phyloP scores from a whole-genome alignment of 2,329 filamentous ascomycete species.

The Pseudocercospora vitis region DNA sequence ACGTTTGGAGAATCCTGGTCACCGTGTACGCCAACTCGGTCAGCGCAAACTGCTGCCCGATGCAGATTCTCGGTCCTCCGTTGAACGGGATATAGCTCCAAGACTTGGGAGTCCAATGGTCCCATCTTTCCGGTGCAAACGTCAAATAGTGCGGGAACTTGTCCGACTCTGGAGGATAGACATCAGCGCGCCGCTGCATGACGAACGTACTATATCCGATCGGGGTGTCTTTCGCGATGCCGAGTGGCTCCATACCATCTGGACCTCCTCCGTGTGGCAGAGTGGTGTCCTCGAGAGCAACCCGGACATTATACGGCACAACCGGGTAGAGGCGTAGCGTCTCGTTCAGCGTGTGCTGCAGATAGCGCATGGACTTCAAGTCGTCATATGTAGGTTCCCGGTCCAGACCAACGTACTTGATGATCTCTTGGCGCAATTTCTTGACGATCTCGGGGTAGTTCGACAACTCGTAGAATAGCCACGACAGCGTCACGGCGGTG shows the following conservation, averaged over 20 bases:
- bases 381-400: constrained; percentile 68
- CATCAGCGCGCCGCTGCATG: constrained; percentile 51
- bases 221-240: constrained; percentile 44
- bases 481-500: constrained; percentile 77
- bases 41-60: constrained; percentile 53
- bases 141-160: constrained; percentile 42
- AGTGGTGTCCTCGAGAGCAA: constrained; percentile 50
- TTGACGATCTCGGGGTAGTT: constrained; percentile 65
- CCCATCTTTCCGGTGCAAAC: constrained; percentile 54
- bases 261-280: constrained; percentile 51
- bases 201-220: constrained; percentile 50
- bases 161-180: constrained; percentile 46
- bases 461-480: constrained; percentile 79
- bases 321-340: constrained; percentile 51
- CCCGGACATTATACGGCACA: constrained; percentile 52
- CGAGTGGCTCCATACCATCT: constrained; percentile 48
- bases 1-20: constrained; percentile 49
- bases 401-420: constrained; percentile 63
- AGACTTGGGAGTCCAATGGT: constrained; percentile 49
- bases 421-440: constrained; percentile 73
- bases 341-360: constrained; percentile 51
- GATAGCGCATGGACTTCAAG: constrained; percentile 84
- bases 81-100: constrained; percentile 55
- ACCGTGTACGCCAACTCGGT: constrained; percentile 53
- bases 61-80: constrained; percentile 51